Percentiles rank a stretch among this genome's conserved stretches.
These are phyloP conservation scores for Astragalus membranaceus DNA, from an alignment of 306 rosid genomes.

Conservation along the genomic window DNA sequence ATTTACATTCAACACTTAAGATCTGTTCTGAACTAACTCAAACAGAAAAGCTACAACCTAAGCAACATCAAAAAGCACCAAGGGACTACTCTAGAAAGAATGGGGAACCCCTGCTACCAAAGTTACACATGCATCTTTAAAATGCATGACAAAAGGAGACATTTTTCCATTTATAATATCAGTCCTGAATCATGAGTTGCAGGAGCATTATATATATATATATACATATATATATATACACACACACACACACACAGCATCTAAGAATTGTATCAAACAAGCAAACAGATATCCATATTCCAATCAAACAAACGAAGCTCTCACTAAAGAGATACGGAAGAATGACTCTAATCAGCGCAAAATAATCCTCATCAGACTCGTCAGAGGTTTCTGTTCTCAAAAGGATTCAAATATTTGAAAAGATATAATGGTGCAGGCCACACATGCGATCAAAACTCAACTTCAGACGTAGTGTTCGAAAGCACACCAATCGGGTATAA, in stretches of 20 bases:
- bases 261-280: not conserved
- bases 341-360: not conserved
- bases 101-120: not conserved
- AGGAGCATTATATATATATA: not conserved
- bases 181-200: constrained; percentile 2
- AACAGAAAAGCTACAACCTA: constrained; percentile 10
- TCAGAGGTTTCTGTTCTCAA: constrained; percentile 1
- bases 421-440: not conserved
- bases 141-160: constrained; percentile 13
- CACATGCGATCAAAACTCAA: not conserved
- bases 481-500: not conserved
- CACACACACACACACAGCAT: not conserved
- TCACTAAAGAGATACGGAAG: constrained; percentile 1
- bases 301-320: constrained; percentile 1
- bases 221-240: too few relatives aligned
- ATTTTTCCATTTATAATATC: not conserved
- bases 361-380: not conserved
- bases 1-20: not conserved
- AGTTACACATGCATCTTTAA: not conserved
- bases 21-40: not conserved
- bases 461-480: constrained; percentile 1
- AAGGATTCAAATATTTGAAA: constrained; percentile 5
- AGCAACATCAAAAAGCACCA: not conserved
- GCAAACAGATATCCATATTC: not conserved
- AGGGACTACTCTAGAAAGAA: not conserved